Conservation (phyloP, 768 basidiomycete genomes). For the Auriscalpium vulgare region DNA sequence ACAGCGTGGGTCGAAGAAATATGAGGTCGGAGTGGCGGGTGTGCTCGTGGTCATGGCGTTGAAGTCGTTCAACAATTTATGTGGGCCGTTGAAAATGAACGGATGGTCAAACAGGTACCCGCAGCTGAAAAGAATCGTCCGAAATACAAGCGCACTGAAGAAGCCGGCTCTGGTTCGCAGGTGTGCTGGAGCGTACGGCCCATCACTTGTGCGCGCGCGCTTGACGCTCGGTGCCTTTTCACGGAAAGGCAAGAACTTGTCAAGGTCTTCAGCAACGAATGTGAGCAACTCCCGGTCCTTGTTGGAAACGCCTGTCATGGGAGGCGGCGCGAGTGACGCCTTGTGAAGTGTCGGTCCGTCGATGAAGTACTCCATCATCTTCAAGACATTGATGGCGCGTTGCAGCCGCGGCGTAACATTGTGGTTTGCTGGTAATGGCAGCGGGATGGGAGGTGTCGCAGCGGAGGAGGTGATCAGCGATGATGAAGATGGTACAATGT, state of each 20-base stretch:
- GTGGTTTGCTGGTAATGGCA: background rate
- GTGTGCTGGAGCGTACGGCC: background rate
- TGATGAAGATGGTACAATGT: too few relatives aligned
- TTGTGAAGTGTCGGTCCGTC: background rate
- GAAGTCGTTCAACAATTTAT: background rate
- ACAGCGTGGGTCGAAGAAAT: background rate
- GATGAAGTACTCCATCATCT: background rate
- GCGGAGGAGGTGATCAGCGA: too few relatives aligned
- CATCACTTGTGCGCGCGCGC: background rate
- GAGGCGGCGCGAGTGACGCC: too few relatives aligned
- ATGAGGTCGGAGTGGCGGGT: background rate
- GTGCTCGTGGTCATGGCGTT: background rate
- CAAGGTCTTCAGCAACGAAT: background rate
- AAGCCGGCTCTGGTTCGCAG: background rate
- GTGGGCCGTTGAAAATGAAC: background rate
- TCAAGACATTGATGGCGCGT: background rate
- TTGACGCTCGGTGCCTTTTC: background rate
- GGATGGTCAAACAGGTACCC: background rate
- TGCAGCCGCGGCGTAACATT: background rate
- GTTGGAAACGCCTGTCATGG: too few relatives aligned
- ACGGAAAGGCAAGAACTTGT: background rate
- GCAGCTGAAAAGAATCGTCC: background rate
- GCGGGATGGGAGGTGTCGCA: background rate
- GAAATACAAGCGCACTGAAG: background rate
- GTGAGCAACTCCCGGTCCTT: background rate